phyloP scores from a whole-genome alignment of 2,329 filamentous ascomycete species.

The Pyrenochaeta sp. region DNA sequence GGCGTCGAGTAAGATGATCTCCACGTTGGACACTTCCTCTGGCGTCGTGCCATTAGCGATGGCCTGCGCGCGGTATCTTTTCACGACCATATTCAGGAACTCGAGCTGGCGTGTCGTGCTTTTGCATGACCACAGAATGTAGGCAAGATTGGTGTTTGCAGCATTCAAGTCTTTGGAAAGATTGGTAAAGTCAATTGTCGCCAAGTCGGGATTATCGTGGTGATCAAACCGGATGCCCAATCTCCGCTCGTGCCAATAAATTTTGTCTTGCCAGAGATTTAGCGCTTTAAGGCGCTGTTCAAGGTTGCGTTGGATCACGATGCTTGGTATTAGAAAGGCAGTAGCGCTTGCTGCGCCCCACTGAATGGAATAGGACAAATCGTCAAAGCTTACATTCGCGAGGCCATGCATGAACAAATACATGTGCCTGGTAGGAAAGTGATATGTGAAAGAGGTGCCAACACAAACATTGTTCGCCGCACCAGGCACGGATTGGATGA shows the following conservation, averaged over 20 bases:
- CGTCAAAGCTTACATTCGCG: slow-evolving; percentile 1
- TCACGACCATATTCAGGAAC: slow-evolving; percentile 21
- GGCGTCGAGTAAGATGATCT: slow-evolving; percentile 7
- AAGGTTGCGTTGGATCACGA: slow-evolving; percentile 16
- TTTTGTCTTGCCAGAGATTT: slow-evolving; percentile 7
- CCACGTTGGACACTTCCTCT: slow-evolving; percentile 3
- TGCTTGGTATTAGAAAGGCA: slow-evolving; percentile 18
- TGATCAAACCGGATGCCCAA: slow-evolving; percentile 16
- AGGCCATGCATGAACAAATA: slow-evolving; percentile 27
- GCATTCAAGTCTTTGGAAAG: slow-evolving; percentile 15
- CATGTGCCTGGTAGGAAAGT: slow-evolving; percentile 21
- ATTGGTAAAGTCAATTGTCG: slow-evolving; percentile 10
- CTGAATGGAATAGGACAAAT: neutral
- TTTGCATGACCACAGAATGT: slow-evolving; percentile 8
- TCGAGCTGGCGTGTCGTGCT: slow-evolving; percentile 8
- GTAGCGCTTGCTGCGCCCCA: neutral
- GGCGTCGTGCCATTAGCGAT: slow-evolving; percentile 1
- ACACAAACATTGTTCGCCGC: neutral
- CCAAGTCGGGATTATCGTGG: neutral
- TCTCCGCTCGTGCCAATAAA: slow-evolving; percentile 12
- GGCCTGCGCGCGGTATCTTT: slow-evolving; percentile 11
- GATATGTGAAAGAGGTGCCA: slow-evolving; percentile 26
- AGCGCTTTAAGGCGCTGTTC: slow-evolving; percentile 1
- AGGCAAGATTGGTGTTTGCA: slow-evolving; percentile 13
- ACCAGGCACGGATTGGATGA: slow-evolving; percentile 16